A percentile compares a stretch with the other conserved stretches of the same genome.
These are phyloP conservation scores for Populus ilicifolia DNA, from an alignment of 345 rosid species.

Conservation along the genomic window DNA sequence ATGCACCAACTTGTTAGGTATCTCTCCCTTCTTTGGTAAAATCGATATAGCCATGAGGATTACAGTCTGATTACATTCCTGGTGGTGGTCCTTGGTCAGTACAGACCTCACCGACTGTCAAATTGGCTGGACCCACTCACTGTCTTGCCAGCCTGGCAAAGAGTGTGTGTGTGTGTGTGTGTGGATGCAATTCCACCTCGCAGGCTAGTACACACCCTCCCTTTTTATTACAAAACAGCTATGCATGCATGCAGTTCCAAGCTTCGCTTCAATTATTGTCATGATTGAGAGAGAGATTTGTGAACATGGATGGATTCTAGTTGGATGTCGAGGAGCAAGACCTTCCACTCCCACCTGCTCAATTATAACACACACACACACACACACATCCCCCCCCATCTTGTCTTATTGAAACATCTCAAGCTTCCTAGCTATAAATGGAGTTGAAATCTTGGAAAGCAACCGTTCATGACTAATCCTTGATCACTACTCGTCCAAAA, in stretches of 20 bases:
- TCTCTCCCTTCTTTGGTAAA: not conserved
- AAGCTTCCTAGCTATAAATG: too few relatives aligned
- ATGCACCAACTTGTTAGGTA: not conserved
- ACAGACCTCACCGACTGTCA: too few relatives aligned
- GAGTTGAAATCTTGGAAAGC: too few relatives aligned
- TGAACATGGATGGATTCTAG: too few relatives aligned
- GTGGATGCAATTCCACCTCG: conserved; percentile 19
- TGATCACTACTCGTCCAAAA: too few relatives aligned
- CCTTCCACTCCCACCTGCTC: not conserved
- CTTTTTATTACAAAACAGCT: not conserved
- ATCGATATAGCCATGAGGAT: not conserved
- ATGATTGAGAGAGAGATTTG: too few relatives aligned
- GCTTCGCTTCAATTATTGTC: conserved; percentile 4
- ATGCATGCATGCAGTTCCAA: too few relatives aligned
- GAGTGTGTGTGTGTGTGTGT: not conserved
- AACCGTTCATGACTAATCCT: too few relatives aligned
- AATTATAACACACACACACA: too few relatives aligned
- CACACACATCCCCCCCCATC: too few relatives aligned
- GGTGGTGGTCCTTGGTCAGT: not conserved
- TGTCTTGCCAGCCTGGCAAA: conserved; percentile 31
- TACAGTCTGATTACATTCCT: not conserved
- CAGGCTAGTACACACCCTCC: not conserved
- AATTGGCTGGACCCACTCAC: conserved; percentile 8
- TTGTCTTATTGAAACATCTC: too few relatives aligned
- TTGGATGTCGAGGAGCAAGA: too few relatives aligned